phyloP scores from a whole-genome alignment of 1,139 yeast species.

The Meyerozyma sp. region DNA sequence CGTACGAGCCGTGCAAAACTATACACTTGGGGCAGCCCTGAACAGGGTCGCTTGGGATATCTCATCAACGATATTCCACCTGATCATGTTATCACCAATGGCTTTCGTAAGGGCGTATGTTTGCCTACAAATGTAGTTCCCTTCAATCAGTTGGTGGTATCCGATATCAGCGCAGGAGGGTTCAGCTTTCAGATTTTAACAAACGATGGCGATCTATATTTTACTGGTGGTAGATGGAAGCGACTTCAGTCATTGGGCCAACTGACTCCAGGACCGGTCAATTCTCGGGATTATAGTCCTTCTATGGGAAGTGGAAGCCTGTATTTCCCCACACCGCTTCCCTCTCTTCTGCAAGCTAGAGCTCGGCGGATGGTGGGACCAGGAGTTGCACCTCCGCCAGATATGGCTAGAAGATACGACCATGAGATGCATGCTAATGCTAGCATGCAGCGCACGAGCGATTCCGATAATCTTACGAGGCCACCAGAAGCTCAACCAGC shows the following conservation, averaged over 20 bases:
- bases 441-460: slow-evolving; percentile 8
- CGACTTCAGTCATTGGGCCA: slow-evolving; percentile 33
- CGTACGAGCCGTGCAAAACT: slow-evolving; percentile 40
- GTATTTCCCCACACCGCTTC: slow-evolving; percentile 4
- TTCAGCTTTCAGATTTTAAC: slow-evolving; percentile 60
- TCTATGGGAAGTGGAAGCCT: slow-evolving; percentile 4
- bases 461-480: slow-evolving; percentile 7
- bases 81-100: slow-evolving; percentile 17
- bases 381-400: slow-evolving; percentile 5
- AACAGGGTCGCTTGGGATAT: slow-evolving; percentile 56
- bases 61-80: slow-evolving; percentile 22
- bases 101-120: slow-evolving; percentile 31
- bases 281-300: slow-evolving; percentile 12
- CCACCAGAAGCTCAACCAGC: slow-evolving; percentile 17
- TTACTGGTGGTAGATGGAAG: slow-evolving; percentile 50
- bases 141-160: slow-evolving; percentile 32
- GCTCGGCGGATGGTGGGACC: slow-evolving; percentile 13
- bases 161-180: slow-evolving; percentile 64
- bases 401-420: slow-evolving; percentile 3
- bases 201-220: slow-evolving; percentile 46
- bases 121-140: slow-evolving; percentile 35
- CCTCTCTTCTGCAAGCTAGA: slow-evolving; percentile 7
- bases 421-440: slow-evolving; percentile 5
- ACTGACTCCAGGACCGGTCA: slow-evolving; percentile 20
- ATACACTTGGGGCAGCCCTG: slow-evolving; percentile 60